A percentile compares a stretch with the other conserved stretches of the same genome.
phyloP scores from a whole-genome alignment of 2,329 filamentous ascomycete genomes.

The Stagonosporopsis chrysanthemi region DNA sequence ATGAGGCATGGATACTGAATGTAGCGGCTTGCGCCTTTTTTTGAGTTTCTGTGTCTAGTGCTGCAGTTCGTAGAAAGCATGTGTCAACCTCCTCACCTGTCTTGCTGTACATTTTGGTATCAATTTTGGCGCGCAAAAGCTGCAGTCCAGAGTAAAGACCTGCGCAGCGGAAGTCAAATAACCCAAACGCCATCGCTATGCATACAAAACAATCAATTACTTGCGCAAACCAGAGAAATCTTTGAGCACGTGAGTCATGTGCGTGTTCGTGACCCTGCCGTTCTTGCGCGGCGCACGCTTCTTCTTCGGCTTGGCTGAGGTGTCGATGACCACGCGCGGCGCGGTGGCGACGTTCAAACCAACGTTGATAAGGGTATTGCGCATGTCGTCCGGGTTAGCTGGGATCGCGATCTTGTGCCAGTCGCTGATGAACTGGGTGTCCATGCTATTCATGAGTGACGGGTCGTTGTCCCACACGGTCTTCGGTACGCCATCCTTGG shows the following conservation, averaged over 20 bases:
- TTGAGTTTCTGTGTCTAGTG: not conserved
- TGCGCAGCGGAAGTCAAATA: not conserved
- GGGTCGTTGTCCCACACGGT: conserved; percentile 87
- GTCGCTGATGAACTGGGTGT: conserved; percentile 81
- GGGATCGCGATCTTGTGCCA: conserved; percentile 86
- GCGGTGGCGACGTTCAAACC: conserved; percentile 87
- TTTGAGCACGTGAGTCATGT: conserved; percentile 83
- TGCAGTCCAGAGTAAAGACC: not conserved
- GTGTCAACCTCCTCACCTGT: not conserved
- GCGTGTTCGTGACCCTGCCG: conserved; percentile 85
- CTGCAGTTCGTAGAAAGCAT: not conserved
- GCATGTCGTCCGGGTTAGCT: conserved; percentile 72
- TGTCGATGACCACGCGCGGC: conserved; percentile 69
- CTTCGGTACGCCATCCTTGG: conserved; percentile 86
- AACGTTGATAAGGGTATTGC: conserved; percentile 76
- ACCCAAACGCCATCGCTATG: conserved; percentile 45
- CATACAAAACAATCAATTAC: conserved; percentile 29
- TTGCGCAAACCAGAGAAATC: conserved; percentile 66
- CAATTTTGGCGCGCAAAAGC: conserved; percentile 4
- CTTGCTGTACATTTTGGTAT: conserved; percentile 8
- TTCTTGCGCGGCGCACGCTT: conserved; percentile 76
- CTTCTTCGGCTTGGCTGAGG: conserved; percentile 70
- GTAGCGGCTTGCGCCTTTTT: not conserved
- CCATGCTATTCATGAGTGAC: conserved; percentile 75
- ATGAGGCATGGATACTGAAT: not conserved